These are phyloP conservation scores for Rhizopogon sp. DNA, from an alignment of 768 basidiomycete genomes.

Conservation along the genomic window DNA sequence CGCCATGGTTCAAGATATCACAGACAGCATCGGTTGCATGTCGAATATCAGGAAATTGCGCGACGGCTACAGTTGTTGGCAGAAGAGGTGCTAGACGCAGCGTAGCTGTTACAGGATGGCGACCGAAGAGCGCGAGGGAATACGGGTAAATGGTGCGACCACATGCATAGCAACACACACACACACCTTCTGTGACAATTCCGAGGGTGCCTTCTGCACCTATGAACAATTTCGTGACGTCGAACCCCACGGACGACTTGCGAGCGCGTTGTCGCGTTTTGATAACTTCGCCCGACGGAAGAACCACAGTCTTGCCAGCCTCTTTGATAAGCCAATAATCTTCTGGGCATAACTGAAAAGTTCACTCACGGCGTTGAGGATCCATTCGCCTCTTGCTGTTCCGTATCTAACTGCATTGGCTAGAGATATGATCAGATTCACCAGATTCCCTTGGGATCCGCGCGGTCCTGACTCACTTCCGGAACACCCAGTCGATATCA, in stretches of 20 bases:
- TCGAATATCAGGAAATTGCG: constrained; percentile 36
- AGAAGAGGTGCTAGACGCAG: constrained; percentile 71
- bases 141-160: background rate
- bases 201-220: constrained; percentile 85
- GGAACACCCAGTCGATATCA: constrained; percentile 78
- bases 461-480: constrained; percentile 50
- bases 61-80: constrained; percentile 70
- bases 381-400: constrained; percentile 81
- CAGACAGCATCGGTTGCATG: constrained; percentile 36
- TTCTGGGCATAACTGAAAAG: background rate
- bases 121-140: background rate
- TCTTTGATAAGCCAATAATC: background rate
- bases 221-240: constrained; percentile 77
- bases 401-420: constrained; percentile 78
- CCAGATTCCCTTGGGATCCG: background rate
- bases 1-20: constrained; percentile 32
- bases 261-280: constrained; percentile 74
- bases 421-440: constrained; percentile 16
- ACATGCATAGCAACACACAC: background rate
- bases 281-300: constrained; percentile 76
- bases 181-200: constrained; percentile 71
- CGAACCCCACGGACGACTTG: constrained; percentile 81
- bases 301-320: constrained; percentile 59
- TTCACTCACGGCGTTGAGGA: constrained; percentile 60
- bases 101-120: constrained; percentile 44